Conservation (phyloP, 1,284 basidiomycete genomes). For the Tilletia horrida region DNA sequence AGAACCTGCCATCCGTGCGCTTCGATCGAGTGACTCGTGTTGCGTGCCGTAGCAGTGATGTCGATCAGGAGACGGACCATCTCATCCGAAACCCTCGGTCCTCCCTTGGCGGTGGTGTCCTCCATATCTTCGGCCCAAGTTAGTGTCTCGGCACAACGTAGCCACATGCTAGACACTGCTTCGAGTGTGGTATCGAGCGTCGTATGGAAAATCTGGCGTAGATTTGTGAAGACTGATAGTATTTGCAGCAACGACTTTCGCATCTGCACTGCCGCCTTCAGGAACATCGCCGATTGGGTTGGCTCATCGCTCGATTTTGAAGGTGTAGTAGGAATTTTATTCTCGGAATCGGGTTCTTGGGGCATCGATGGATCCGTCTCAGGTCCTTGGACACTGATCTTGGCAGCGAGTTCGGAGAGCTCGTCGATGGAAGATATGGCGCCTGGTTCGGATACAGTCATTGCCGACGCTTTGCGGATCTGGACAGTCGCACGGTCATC, state of each 20-base stretch:
- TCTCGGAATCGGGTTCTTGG: no score
- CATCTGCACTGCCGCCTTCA: background rate
- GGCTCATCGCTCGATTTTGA: background rate
- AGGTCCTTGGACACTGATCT: no score
- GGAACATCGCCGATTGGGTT: background rate
- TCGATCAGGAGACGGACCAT: constrained; percentile 1
- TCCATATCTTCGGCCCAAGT: background rate
- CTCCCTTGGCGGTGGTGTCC: background rate
- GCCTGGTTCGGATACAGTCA: background rate
- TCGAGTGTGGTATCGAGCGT: background rate
- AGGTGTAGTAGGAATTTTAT: no score
- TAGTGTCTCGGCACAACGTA: background rate
- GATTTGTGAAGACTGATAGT: background rate
- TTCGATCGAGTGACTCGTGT: background rate
- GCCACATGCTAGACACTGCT: background rate
- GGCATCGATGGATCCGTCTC: no score
- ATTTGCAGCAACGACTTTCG: background rate
- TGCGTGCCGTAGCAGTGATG: background rate
- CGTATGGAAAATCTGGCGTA: background rate
- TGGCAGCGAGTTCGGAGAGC: background rate
- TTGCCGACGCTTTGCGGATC: background rate
- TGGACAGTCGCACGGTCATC: constrained; percentile 6
- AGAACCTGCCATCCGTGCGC: background rate
- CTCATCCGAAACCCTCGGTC: background rate
- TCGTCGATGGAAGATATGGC: background rate